Conservation (phyloP, 768 basidiomycete genomes). For the Mycena latifolia region DNA sequence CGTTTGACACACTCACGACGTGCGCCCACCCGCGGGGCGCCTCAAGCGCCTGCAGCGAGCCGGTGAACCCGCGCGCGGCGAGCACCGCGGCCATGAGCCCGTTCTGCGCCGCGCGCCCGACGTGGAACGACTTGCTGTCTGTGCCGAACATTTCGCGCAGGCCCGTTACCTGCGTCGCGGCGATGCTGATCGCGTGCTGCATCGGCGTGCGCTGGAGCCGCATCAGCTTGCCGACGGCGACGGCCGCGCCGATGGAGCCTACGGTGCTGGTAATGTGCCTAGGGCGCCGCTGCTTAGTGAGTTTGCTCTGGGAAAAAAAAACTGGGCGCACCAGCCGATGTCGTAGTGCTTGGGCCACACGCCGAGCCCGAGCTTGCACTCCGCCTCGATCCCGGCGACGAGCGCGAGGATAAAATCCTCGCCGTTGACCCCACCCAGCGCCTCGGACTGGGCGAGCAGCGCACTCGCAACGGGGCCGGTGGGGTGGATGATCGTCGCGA, state of each 20-base stretch:
- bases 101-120: constrained; percentile 40
- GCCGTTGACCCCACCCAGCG: constrained; percentile 34
- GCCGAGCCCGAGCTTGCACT: constrained; percentile 39
- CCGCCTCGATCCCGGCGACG: constrained; percentile 40
- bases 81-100: constrained; percentile 40
- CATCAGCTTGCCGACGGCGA: constrained; percentile 40
- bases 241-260: constrained; percentile 41
- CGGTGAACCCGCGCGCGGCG: constrained; percentile 37
- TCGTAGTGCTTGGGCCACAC: constrained; percentile 42
- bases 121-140: constrained; percentile 42
- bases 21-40: constrained; percentile 40
- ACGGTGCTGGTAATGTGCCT: constrained; percentile 42
- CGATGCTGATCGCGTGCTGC: constrained; percentile 41
- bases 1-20: constrained; percentile 36
- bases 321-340: constrained; percentile 36
- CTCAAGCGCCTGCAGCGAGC: constrained; percentile 38
- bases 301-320: background rate
- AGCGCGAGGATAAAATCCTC: constrained; percentile 37
- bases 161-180: constrained; percentile 41
- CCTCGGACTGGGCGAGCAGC: constrained; percentile 38
- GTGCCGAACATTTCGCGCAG: constrained; percentile 41
- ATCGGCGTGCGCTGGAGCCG: constrained; percentile 33
- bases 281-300: background rate
- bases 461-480: constrained; percentile 39
- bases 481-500: constrained; percentile 41